Percentiles rank a stretch among this genome's conserved stretches.
Conservation (phyloP, 805 yeast genomes). For the Wickerhamiella bombiphila region DNA sequence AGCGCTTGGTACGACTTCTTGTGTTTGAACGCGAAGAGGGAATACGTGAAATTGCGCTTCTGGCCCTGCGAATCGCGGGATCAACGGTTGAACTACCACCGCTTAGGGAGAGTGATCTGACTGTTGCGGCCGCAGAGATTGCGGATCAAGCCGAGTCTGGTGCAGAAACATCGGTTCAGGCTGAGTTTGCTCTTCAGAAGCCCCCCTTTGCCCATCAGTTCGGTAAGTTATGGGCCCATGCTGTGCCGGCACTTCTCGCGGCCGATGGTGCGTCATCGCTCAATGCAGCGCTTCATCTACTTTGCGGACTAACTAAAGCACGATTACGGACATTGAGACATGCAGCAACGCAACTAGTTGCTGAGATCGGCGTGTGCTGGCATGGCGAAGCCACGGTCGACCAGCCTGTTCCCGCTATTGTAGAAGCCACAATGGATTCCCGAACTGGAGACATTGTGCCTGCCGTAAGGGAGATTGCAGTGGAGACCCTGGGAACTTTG, state of each 20-base stretch:
- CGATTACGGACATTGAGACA: slow-evolving; percentile 13
- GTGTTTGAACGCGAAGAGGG: slow-evolving; percentile 14
- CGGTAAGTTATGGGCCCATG: slow-evolving; percentile 1
- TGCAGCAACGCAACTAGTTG: slow-evolving; percentile 6
- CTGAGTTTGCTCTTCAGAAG: slow-evolving; percentile 9
- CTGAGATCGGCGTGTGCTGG: neutral
- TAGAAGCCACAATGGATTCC: neutral
- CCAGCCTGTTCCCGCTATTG: neutral
- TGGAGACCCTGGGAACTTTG: neutral
- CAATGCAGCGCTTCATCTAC: neutral
- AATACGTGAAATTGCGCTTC: slow-evolving; percentile 10
- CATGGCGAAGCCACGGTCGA: neutral
- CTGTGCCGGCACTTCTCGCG: slow-evolving; percentile 4
- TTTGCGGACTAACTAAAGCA: slow-evolving; percentile 5
- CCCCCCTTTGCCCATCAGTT: slow-evolving; percentile 6
- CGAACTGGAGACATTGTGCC: slow-evolving; percentile 6
- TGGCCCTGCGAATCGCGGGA: slow-evolving; percentile 12
- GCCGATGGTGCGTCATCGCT: slow-evolving; percentile 7
- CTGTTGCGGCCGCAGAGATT: neutral
- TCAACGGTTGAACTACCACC: slow-evolving; percentile 3
- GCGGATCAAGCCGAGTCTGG: slow-evolving; percentile 5
- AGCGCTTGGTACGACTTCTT: slow-evolving; percentile 14
- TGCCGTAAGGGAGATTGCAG: slow-evolving; percentile 7
- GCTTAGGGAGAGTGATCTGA: neutral
- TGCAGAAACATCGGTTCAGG: slow-evolving; percentile 6